These are phyloP conservation scores for Phytophthora aleatoria DNA, from an alignment of 352 stramenopile species.

Conservation along the genomic window DNA sequence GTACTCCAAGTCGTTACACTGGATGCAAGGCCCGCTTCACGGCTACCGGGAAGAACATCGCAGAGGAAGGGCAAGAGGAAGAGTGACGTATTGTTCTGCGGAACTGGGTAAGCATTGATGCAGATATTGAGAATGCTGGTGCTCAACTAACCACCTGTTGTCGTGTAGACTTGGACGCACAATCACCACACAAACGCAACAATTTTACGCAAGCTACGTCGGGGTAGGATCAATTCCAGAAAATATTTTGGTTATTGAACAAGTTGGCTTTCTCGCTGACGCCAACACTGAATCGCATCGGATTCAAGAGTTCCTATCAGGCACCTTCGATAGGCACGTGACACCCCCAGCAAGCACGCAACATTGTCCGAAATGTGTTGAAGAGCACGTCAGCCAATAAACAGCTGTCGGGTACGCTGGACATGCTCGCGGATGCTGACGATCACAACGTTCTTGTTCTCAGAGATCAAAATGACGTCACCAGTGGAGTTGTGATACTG, in stretches of 20 bases:
- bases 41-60: not conserved
- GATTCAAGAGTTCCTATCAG: not conserved
- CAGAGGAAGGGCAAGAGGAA: too few relatives aligned
- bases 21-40: not conserved
- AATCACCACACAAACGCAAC: not conserved
- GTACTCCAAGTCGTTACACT: not conserved
- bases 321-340: not conserved
- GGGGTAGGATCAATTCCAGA: not conserved
- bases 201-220: not conserved
- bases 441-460: not conserved
- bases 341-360: not conserved
- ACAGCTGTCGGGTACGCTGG: not conserved
- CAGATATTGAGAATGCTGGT: too few relatives aligned
- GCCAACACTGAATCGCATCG: not conserved
- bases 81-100: too few relatives aligned
- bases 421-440: not conserved
- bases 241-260: not conserved
- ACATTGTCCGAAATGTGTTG: not conserved
- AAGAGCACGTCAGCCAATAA: not conserved
- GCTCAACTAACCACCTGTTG: too few relatives aligned
- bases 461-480: not conserved
- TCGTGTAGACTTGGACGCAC: not conserved
- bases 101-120: too few relatives aligned
- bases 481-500: not conserved
- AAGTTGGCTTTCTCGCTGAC: not conserved